Base-by-base conservation (phyloP, 2,329 filamentous ascomycete genomes). In the Ophiosphaerella narmari region DNA sequence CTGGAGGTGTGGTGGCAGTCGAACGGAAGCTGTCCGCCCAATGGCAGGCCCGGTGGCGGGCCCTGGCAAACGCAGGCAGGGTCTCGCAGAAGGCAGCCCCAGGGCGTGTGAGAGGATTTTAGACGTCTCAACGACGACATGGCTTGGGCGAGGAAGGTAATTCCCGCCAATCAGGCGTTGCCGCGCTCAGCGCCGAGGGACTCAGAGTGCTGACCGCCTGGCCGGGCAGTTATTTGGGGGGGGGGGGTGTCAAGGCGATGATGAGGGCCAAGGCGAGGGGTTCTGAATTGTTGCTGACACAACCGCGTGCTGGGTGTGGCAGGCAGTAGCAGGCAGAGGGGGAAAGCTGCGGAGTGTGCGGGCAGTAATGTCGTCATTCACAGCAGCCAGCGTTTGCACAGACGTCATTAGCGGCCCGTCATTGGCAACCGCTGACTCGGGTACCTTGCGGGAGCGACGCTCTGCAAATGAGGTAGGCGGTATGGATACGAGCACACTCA, bases 201-300 rank as follows among this genome's bases (percentile, higher is more conserved):
- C 18, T 21, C 18, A 21, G 18, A 21, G 18, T 34, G 12, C 16
- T 14, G 18, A 37, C 36, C 18, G 36, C 33, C 7, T 23, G 5
- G 12, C 18, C n/a, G 39, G n/a, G 24, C 38, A 26, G 37, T 29
- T 33, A 33, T 35, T 38, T 18, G 16, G 16, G 16, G 39, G 41
- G 37, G 16, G 16, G 16, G 39, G 41, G 37, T 43, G 16, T 37
- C 46, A 46, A 50, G 53, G 55, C 55, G 46, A 40, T 24, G 50
- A 43, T 65, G 62, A 63, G 52, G 53, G 64, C 65, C 65, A 67
- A 68, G 66, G 38, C 52, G 32, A 14, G 36, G 18, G 36, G 43
- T 23, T 54, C 47, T 48, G 50, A 51, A 39, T 46, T 38, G 33
- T 45, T 43, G 57, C 50, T 62, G 50, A 60, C 62, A 59, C 53